Evolutionary conservation across 2,329 filamentous ascomycete species (phyloP), one percentile per base, ranked within the genome.

Genomic region (Beauveria sp.): DNA sequence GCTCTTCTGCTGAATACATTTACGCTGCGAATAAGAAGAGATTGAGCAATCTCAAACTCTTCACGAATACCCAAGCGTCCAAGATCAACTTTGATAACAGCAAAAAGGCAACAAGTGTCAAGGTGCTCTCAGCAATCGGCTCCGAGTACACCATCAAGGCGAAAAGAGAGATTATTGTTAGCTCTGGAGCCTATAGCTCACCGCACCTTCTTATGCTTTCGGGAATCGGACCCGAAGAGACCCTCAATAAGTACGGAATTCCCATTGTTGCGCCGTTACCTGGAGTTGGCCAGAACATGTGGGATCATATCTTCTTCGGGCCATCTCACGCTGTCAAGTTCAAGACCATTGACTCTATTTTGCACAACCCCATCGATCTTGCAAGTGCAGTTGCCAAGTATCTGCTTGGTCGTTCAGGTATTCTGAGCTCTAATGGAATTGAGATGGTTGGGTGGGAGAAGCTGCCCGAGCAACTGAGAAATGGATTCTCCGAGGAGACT

Each of bases 81-180:
- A 75, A 71, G 47, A 73, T 84, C 1, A 26, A 80, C 0, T 83
- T 81, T 51, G 66, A 77, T 55, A 44, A 44, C 0, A 63, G 71
- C 1, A 76, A 70, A 44, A 75, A 69, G 52, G 79, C 77, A 0
- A 75, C 69, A 0, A 76, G 76, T 5, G 78, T 80, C 1, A 48
- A 67, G 26, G 72, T 77, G 14, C 50, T 16, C 65, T 66, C 37
- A 63, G 64, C 41, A 5, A 55, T 53, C 20, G 63, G 64, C 3
- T 44, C 60, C n/a, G 65, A 50, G n/a, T 65, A 65, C 40, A 53
- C 26, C 8, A 55, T 70, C 20, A 62, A 63, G 3, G 62, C 63
- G 9, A 63, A 57, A 9, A 60, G 20, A 6, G 64, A 66, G 28
- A 54, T 63, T 24, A 67, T 65, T 20, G 41, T 65, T 5, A 63